These are phyloP conservation scores for Tetrahymena elliotti DNA, from an alignment of 73 alveolate species.

Conservation along the genomic window DNA sequence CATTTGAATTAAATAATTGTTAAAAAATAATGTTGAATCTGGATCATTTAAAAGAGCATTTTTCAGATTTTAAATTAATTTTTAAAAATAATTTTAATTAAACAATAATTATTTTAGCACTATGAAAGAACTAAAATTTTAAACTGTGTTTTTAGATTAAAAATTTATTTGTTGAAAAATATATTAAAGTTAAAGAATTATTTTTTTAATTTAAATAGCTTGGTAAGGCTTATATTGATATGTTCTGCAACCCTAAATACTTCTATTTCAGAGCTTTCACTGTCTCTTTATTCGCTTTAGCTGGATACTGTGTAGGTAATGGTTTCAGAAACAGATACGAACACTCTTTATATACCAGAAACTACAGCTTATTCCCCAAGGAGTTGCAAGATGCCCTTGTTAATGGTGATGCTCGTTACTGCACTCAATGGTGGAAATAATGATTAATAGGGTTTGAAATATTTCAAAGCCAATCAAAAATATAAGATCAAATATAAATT, in stretches of 20 bases:
- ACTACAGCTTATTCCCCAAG: not conserved
- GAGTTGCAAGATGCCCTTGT: not conserved
- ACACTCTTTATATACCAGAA: not conserved
- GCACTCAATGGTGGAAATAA: not conserved
- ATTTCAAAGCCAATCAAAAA: not conserved
- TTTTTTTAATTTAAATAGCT: not conserved
- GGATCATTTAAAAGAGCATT: too few relatives aligned
- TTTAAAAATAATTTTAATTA: too few relatives aligned
- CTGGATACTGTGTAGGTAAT: not conserved
- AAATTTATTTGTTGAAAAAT: too few relatives aligned
- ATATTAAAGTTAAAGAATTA: too few relatives aligned
- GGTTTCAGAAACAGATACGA: not conserved
- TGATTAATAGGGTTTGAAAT: not conserved
- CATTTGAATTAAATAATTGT: too few relatives aligned
- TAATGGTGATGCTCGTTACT: not conserved
- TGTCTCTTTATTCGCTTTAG: not conserved
- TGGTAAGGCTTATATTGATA: not conserved
- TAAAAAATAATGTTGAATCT: too few relatives aligned
- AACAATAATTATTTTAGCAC: too few relatives aligned
- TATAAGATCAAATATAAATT: not conserved
- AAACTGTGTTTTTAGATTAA: too few relatives aligned
- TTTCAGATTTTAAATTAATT: too few relatives aligned
- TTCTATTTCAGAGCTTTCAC: not conserved
- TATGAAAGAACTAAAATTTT: too few relatives aligned
- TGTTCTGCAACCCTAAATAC: not conserved